A percentile compares a stretch with the other conserved stretches of the same genome.
phyloP scores from a whole-genome alignment of 2,329 filamentous ascomycete genomes.

The Lasiodiplodia sp. region DNA sequence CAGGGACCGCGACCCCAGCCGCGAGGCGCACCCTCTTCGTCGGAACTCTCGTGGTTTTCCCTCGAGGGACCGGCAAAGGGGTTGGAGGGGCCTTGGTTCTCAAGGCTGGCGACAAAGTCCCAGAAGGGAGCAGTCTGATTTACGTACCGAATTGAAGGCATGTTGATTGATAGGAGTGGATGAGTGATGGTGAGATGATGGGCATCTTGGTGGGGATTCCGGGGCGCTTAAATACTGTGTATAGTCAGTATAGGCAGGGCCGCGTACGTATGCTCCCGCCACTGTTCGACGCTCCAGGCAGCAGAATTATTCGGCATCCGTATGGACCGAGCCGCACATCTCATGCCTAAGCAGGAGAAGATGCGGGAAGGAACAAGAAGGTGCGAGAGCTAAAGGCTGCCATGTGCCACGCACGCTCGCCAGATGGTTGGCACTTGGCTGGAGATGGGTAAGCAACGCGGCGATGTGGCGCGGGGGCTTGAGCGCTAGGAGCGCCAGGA shows the following conservation, averaged over 20 bases:
- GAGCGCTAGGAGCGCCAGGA: background rate
- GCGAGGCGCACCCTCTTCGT: constrained; percentile 38
- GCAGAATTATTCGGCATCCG: constrained; percentile 9
- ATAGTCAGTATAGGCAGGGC: constrained; percentile 25
- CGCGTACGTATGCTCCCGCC: constrained; percentile 26
- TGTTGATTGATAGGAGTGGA: constrained; percentile 40
- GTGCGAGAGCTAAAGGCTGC: constrained; percentile 18
- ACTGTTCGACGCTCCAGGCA: constrained; percentile 17
- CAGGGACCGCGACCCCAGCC: constrained; percentile 45
- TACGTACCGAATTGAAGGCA: constrained; percentile 63
- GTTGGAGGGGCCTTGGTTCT: constrained; percentile 54
- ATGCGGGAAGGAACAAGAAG: constrained; percentile 24
- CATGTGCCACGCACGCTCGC: constrained; percentile 19
- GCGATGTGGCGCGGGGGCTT: constrained; percentile 16
- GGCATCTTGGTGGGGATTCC: background rate
- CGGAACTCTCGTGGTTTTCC: constrained; percentile 37
- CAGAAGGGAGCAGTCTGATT: constrained; percentile 63
- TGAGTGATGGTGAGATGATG: constrained; percentile 25
- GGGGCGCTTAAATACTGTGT: constrained; percentile 20
- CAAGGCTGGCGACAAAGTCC: constrained; percentile 62
- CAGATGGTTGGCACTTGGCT: constrained; percentile 8
- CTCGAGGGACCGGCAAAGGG: constrained; percentile 48
- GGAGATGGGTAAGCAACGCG: constrained; percentile 4
- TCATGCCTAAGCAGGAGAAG: constrained; percentile 25
- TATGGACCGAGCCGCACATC: background rate